phyloP scores from a whole-genome alignment of 176 grass and related monocot species.

The Bromus sterilis region DNA sequence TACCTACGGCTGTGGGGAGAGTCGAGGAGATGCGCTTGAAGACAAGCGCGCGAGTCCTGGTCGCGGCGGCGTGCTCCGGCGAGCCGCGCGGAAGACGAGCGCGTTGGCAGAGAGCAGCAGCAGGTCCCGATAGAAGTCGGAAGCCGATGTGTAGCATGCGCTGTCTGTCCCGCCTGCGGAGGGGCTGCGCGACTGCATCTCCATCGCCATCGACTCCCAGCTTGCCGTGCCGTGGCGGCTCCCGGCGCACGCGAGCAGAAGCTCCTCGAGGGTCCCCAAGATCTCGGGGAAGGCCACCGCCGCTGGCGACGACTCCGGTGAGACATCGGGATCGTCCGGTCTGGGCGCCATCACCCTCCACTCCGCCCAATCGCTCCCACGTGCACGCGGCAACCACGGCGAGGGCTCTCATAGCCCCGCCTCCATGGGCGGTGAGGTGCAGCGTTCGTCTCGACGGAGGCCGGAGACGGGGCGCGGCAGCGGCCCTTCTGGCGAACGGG shows the following conservation, averaged over 20 bases:
- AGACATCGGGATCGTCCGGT: too few relatives aligned
- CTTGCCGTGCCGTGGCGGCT: too few relatives aligned
- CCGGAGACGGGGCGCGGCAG: too few relatives aligned
- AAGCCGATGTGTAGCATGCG: slow-evolving; percentile 14
- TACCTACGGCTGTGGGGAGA: too few relatives aligned
- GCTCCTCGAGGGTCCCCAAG: slow-evolving; percentile 87
- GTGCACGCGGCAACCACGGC: not conserved
- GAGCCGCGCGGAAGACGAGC: slow-evolving; percentile 55
- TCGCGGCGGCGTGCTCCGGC: slow-evolving; percentile 43
- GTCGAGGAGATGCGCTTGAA: too few relatives aligned
- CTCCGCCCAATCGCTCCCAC: too few relatives aligned
- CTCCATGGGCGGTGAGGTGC: slow-evolving; percentile 17
- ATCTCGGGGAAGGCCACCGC: slow-evolving; percentile 37
- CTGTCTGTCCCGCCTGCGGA: not conserved
- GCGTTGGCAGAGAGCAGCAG: slow-evolving; percentile 71
- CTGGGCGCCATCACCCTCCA: too few relatives aligned
- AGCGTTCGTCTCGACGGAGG: too few relatives aligned
- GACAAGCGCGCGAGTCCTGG: slow-evolving; percentile 31
- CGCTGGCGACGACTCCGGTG: too few relatives aligned
- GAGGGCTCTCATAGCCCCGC: slow-evolving; percentile 30
- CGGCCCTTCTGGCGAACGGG: too few relatives aligned
- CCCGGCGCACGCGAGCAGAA: slow-evolving; percentile 59
- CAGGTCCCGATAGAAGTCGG: slow-evolving; percentile 80
- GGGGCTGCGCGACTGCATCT: slow-evolving; percentile 32
- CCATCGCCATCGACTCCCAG: too few relatives aligned